A percentile compares a stretch with the other conserved stretches of the same genome.
Evolutionary conservation across 1,284 basidiomycete genomes (phyloP).

Genomic region (Microbotryum lychnidis-dioicae): DNA sequence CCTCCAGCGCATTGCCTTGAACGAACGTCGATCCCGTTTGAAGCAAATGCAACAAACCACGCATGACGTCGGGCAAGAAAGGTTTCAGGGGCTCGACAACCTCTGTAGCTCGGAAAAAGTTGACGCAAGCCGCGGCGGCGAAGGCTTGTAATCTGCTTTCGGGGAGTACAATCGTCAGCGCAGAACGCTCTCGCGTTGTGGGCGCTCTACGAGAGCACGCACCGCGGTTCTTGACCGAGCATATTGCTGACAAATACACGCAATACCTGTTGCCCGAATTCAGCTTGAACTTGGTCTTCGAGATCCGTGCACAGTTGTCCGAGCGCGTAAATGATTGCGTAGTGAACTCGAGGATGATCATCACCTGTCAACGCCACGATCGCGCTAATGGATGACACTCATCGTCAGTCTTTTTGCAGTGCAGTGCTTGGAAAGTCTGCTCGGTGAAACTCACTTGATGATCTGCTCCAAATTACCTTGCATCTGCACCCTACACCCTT

Average conservation of each 20-base stretch:
- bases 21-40: constrained; percentile 6
- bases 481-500: constrained; percentile 2
- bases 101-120: constrained; percentile 10
- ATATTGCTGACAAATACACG: constrained; percentile 1
- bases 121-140: constrained; percentile 9
- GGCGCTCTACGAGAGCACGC: neutral
- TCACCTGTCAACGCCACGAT: neutral
- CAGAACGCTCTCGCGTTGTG: neutral
- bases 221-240: neutral
- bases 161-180: neutral
- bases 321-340: constrained; percentile 6
- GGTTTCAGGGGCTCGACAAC: neutral
- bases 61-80: constrained; percentile 2
- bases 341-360: constrained; percentile 4
- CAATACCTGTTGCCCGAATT: constrained; percentile 1
- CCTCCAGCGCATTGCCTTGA: constrained; percentile 11
- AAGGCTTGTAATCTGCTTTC: constrained; percentile 4
- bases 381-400: neutral
- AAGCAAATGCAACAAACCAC: constrained; percentile 2
- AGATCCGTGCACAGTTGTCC: constrained; percentile 14
- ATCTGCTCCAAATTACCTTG: neutral
- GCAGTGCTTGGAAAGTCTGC: no score
- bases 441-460: neutral
- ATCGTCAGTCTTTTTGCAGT: no score
- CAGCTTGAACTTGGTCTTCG: constrained; percentile 4